Evolutionary conservation across 2,329 filamentous ascomycete species (phyloP), one percentile per base, ranked within the genome.

Genomic region (Gliomastix tumulicola): DNA sequence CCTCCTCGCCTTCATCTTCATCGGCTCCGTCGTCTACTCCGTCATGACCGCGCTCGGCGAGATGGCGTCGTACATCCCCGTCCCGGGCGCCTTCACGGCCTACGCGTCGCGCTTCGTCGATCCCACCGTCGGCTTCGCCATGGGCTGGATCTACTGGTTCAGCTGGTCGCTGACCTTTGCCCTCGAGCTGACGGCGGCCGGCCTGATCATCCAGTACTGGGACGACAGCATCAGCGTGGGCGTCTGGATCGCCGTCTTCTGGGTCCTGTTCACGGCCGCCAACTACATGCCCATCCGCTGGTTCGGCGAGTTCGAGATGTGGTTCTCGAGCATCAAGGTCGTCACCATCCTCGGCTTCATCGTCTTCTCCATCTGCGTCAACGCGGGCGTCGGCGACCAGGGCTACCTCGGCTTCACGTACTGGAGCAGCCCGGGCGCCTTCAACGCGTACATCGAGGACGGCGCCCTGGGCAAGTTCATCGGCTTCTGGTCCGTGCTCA

Each of bases 61-160:
- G 61, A 83, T 92, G 71, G 81, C 84, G 9, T 81, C 84, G 10
- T 87, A 80, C 48, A 79, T 89, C 20, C 87, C 87, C 6, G 78
- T 89, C 23, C 68, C 82, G 16, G 86, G 84, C 40, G 81, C 82
- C 28, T 89, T 89, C 54, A 84, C 83, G 21, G 72, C 79, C 30
- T 90, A 88, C 49, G 83, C 84, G 17, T 72, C 78, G 27, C 81
- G 85, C 15, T 87, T 90, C 49, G 71, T 88, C 44, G 79, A 85
- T 50, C 79, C 76, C 10, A 79, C 79, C 38, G 65, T 88, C 33
- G 83, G 82, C 7, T 88, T 88, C 49, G 72, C 83, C 16, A 83
- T 88, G 71, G 84, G 85, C 16, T 89, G 84, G 84, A 79, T 86
- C 41, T 89, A 89, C 60, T 89, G 82, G 80, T 88, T 88, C 52